Conservation (phyloP, 768 basidiomycete genomes). For the Tylopilus felleus region DNA sequence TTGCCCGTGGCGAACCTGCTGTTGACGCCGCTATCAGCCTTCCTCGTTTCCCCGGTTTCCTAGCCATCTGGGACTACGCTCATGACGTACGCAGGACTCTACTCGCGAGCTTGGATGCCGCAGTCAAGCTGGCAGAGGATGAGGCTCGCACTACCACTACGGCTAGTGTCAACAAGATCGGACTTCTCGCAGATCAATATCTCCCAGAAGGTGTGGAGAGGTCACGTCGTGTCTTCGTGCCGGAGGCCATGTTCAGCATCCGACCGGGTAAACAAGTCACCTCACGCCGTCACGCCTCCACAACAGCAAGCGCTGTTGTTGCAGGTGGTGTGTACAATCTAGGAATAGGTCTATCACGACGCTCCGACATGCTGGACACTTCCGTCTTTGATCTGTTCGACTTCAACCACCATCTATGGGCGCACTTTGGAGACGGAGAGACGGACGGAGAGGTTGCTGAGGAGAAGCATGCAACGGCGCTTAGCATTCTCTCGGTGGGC, state of each 20-base stretch:
- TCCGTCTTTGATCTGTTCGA: conserved; percentile 85
- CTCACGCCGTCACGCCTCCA: conserved; percentile 34
- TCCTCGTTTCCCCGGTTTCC: conserved; percentile 80
- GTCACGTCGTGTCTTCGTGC: conserved; percentile 81
- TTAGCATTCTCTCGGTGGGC: conserved; percentile 71
- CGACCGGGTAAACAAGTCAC: conserved; percentile 40
- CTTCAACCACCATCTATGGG: conserved; percentile 71
- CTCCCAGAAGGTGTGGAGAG: conserved; percentile 82
- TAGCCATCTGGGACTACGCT: conserved; percentile 84
- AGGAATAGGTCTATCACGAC: conserved; percentile 76
- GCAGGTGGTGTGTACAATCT: conserved; percentile 79
- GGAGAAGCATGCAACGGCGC: conserved; percentile 52
- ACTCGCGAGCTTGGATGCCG: conserved; percentile 77
- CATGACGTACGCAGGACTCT: conserved; percentile 72
- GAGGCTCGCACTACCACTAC: conserved; percentile 72
- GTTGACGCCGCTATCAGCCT: conserved; percentile 50
- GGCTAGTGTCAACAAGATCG: conserved; percentile 62
- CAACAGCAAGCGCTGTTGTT: conserved; percentile 50
- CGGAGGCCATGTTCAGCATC: conserved; percentile 94
- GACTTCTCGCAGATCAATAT: conserved; percentile 67
- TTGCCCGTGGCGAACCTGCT: conserved; percentile 72
- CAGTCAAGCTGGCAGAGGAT: conserved; percentile 77
- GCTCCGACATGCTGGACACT: conserved; percentile 74
- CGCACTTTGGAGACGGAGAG: conserved; percentile 59
- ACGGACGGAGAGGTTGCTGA: conserved; percentile 30